A percentile compares a stretch with the other conserved stretches of the same genome.
phyloP scores from a whole-genome alignment of 2,329 filamentous ascomycete species.

The Dactylellina parvicollis region DNA sequence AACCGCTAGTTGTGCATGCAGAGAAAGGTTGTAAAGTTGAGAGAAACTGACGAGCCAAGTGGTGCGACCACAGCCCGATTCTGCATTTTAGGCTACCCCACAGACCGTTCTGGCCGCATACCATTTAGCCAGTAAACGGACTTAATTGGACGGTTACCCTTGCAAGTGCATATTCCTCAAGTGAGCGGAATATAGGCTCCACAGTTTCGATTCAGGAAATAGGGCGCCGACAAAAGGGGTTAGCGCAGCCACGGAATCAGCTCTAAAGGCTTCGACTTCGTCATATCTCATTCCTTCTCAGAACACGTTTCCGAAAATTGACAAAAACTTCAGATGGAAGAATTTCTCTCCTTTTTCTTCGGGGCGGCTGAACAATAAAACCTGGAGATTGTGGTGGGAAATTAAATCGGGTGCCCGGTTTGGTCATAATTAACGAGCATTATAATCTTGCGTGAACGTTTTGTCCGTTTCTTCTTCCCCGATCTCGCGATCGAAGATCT shows the following conservation, averaged over 20 bases:
- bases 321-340: slow-evolving; percentile 50
- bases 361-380: slow-evolving; percentile 42
- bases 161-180: slow-evolving; percentile 42
- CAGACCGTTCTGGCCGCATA: slow-evolving; percentile 49
- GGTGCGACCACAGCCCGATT: slow-evolving; percentile 32
- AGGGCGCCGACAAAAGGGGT: slow-evolving; percentile 24
- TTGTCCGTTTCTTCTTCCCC: slow-evolving; percentile 51
- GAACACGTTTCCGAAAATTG: slow-evolving; percentile 46
- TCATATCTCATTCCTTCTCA: slow-evolving; percentile 31
- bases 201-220: slow-evolving; percentile 35
- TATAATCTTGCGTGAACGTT: slow-evolving; percentile 49
- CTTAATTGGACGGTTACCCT: slow-evolving; percentile 42
- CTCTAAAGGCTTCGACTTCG: slow-evolving; percentile 35
- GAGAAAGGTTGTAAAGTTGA: slow-evolving; percentile 9
- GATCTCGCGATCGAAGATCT: slow-evolving; percentile 53
- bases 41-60: slow-evolving; percentile 27
- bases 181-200: slow-evolving; percentile 50
- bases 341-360: slow-evolving; percentile 41
- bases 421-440: slow-evolving; percentile 37
- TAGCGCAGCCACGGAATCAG: slow-evolving; percentile 32
- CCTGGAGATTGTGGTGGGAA: slow-evolving; percentile 22
- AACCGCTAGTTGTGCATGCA: slow-evolving; percentile 19
- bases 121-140: slow-evolving; percentile 32
- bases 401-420: slow-evolving; percentile 30
- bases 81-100: slow-evolving; percentile 49